Conservation (phyloP, 2,329 filamentous ascomycete genomes). For the Ascochyta koolunga region DNA sequence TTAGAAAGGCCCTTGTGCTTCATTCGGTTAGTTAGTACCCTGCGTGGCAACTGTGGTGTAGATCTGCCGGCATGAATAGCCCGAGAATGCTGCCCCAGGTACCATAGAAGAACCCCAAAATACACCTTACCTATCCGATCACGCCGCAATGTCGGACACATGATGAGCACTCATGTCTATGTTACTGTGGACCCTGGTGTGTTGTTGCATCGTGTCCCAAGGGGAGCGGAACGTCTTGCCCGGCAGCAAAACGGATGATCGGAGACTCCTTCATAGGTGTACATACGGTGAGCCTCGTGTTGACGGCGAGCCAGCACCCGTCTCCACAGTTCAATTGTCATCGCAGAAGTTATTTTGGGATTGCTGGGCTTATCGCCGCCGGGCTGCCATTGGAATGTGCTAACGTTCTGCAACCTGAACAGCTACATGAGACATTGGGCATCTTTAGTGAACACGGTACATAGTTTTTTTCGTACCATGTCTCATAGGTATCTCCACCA, state of each 20-base stretch:
- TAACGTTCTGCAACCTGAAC: background rate
- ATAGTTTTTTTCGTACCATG: background rate
- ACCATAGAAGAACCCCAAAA: background rate
- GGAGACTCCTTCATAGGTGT: background rate
- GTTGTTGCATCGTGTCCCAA: background rate
- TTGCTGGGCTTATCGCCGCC: background rate
- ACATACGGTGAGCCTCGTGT: conserved; percentile 6
- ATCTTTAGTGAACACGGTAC: background rate
- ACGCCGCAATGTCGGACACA: background rate
- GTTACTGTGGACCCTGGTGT: background rate
- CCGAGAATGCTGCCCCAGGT: background rate
- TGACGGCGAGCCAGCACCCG: background rate
- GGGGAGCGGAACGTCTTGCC: conserved; percentile 1
- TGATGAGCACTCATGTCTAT: background rate
- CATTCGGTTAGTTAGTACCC: background rate
- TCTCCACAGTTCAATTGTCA: background rate
- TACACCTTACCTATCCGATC: background rate
- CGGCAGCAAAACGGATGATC: background rate
- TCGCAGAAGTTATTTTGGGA: background rate
- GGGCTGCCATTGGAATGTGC: background rate
- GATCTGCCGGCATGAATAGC: conserved; percentile 1
- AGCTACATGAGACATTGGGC: background rate
- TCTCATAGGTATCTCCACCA: no score
- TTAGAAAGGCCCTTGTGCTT: background rate
- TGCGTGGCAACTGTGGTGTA: background rate